Conservation (phyloP, 192 early-diverging fungal species). For the Gamsiella multidivaricata region DNA sequence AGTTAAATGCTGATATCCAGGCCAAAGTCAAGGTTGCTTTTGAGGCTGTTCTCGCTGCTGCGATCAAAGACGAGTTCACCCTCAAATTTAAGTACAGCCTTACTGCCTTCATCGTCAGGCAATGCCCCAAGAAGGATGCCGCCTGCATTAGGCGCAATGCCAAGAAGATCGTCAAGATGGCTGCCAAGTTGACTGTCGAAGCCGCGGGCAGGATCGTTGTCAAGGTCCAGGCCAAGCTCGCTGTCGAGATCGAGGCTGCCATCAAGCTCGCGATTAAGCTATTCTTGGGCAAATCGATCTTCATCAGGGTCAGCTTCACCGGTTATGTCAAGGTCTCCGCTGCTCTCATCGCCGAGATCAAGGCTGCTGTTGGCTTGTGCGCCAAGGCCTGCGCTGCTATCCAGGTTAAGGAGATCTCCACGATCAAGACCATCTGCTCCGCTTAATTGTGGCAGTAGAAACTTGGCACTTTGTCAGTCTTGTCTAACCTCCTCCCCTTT, state of each 20-base stretch:
- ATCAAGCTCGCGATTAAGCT: slow-evolving; percentile 47
- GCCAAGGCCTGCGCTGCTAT: slow-evolving; percentile 35
- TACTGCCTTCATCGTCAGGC: slow-evolving; percentile 33
- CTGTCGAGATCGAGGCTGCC: slow-evolving; percentile 44
- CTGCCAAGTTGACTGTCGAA: slow-evolving; percentile 46
- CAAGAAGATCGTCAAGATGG: slow-evolving; percentile 42
- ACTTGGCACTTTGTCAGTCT: background rate
- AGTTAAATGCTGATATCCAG: slow-evolving; percentile 30
- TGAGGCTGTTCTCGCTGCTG: slow-evolving; percentile 44
- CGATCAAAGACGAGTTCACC: slow-evolving; percentile 49
- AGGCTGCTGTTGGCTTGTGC: slow-evolving; percentile 32
- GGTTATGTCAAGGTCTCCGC: slow-evolving; percentile 40
- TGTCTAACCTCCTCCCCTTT: background rate
- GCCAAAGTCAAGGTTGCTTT: slow-evolving; percentile 48
- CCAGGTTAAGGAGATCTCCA: slow-evolving; percentile 27
- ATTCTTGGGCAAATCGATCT: slow-evolving; percentile 43
- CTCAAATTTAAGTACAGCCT: slow-evolving; percentile 46
- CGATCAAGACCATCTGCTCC: slow-evolving; percentile 46
- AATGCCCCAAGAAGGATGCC: slow-evolving; percentile 43
- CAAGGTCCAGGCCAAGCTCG: slow-evolving; percentile 30
- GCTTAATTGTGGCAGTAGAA: background rate
- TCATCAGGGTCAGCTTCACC: slow-evolving; percentile 41
- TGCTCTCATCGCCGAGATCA: slow-evolving; percentile 23
- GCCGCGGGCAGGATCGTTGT: slow-evolving; percentile 38
- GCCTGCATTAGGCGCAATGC: slow-evolving; percentile 37